Conservation (phyloP, 805 yeast species). For the Barnettozyma salicaria region DNA sequence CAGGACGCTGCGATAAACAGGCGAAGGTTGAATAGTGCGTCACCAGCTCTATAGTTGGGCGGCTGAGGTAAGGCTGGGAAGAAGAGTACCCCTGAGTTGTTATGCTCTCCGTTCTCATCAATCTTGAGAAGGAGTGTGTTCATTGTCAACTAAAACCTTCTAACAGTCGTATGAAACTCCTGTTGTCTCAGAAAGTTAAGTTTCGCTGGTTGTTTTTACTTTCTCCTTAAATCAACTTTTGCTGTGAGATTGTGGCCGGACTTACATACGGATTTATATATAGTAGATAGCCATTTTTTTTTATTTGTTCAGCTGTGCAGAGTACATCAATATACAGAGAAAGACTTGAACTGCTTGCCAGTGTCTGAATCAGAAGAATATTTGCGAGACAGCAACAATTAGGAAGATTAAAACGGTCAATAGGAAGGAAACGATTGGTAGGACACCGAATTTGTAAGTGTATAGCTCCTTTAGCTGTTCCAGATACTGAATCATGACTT, state of each 20-base stretch:
- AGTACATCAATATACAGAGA: not conserved
- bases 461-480: slow-evolving; percentile 42
- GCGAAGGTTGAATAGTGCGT: slow-evolving; percentile 44
- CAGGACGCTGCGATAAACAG: slow-evolving; percentile 73
- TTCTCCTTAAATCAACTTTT: slow-evolving; percentile 1
- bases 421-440: slow-evolving; percentile 31
- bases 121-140: slow-evolving; percentile 31
- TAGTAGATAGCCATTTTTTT: too few species aligned
- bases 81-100: slow-evolving; percentile 34
- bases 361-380: slow-evolving; percentile 13
- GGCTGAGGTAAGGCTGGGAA: slow-evolving; percentile 37
- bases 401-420: slow-evolving; percentile 27
- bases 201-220: too few species aligned
- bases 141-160: slow-evolving; percentile 14
- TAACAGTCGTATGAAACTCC: too few species aligned
- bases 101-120: slow-evolving; percentile 31
- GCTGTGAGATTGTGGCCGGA: too few species aligned
- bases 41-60: slow-evolving; percentile 30
- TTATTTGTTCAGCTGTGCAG: too few species aligned
- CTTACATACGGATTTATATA: too few species aligned
- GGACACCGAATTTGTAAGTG: slow-evolving; percentile 39
- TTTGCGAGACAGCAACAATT: slow-evolving; percentile 24
- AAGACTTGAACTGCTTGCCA: not conserved
- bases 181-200: too few species aligned
- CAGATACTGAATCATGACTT: slow-evolving; percentile 43